Evolutionary conservation across 192 early-diverging fungal genomes (phyloP).

Genomic region (Backusella parvicylindrica): DNA sequence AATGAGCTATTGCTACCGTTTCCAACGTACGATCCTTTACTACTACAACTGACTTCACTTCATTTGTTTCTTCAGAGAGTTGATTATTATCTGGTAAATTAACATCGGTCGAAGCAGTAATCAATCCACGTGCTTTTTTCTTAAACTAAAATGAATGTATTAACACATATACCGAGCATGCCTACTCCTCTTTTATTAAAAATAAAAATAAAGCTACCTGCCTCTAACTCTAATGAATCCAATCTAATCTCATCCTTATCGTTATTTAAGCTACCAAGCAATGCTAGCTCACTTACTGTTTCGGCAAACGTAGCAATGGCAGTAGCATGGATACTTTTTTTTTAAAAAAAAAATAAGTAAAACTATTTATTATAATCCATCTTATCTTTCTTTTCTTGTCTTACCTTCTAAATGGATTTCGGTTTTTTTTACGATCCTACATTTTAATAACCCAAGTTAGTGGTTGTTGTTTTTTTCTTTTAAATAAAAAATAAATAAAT

Average conservation of each 20-base stretch:
- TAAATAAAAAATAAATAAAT: too few species aligned
- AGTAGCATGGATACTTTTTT: conserved; percentile 42
- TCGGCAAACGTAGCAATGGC: conserved; percentile 54
- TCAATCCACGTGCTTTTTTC: conserved; percentile 39
- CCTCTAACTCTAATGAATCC: conserved; percentile 46
- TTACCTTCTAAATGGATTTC: conserved; percentile 47
- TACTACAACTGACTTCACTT: conserved; percentile 25
- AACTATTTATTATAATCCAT: not conserved
- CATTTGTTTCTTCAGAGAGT: not conserved
- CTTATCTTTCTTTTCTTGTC: not conserved
- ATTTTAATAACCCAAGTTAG: too few species aligned
- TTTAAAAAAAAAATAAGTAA: not conserved
- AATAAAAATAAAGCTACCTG: conserved; percentile 13
- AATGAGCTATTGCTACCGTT: conserved; percentile 42
- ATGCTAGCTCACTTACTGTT: conserved; percentile 46
- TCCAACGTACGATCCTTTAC: conserved; percentile 47
- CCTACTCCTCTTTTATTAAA: not conserved
- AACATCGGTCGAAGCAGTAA: conserved; percentile 37
- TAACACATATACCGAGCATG: not conserved
- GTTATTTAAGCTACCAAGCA: conserved; percentile 39
- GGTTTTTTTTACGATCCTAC: conserved; percentile 45
- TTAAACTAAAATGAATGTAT: conserved; percentile 21
- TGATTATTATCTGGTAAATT: not conserved
- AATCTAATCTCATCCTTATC: conserved; percentile 41
- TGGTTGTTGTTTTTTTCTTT: too few species aligned